Percentiles rank a stretch among this genome's conserved stretches.
phyloP scores from a whole-genome alignment of 495 filamentous ascomycete genomes.

The Podospora conica region DNA sequence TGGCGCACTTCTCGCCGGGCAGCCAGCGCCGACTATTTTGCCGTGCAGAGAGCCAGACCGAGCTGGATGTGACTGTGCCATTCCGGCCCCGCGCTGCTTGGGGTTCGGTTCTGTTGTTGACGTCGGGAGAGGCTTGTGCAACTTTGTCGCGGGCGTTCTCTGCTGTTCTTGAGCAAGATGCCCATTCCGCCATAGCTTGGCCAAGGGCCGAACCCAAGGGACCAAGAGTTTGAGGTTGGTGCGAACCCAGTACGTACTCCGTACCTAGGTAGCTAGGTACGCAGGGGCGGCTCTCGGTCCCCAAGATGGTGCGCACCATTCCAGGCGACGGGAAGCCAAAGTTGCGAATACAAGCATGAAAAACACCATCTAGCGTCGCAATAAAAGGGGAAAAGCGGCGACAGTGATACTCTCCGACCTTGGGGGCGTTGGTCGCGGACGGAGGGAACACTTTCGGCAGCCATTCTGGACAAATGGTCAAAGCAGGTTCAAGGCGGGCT shows the following conservation, averaged over 20 bases:
- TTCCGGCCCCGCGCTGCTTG: background rate
- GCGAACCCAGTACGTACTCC: no score
- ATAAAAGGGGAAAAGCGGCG: background rate
- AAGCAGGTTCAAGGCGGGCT: background rate
- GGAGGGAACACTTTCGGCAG: background rate
- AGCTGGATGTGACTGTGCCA: background rate
- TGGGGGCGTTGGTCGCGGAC: background rate
- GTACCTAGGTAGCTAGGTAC: no score
- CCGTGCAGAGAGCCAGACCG: background rate
- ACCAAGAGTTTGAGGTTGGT: background rate
- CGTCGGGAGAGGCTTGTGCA: background rate
- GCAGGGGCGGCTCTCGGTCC: background rate
- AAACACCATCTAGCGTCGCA: background rate
- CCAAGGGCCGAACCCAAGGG: background rate
- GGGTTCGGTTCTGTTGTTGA: background rate
- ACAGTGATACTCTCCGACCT: background rate
- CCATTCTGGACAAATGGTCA: background rate
- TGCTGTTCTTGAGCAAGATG: no score
- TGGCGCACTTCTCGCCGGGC: conserved; percentile 8
- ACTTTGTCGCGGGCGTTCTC: no score
- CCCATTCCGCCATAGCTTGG: no score
- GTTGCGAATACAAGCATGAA: background rate
- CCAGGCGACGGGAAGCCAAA: background rate
- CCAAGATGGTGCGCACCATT: background rate
- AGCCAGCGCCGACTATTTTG: background rate